Base-by-base conservation (phyloP, 2,329 filamentous ascomycete genomes). In the Cylindrodendrum hubeiense region DNA sequence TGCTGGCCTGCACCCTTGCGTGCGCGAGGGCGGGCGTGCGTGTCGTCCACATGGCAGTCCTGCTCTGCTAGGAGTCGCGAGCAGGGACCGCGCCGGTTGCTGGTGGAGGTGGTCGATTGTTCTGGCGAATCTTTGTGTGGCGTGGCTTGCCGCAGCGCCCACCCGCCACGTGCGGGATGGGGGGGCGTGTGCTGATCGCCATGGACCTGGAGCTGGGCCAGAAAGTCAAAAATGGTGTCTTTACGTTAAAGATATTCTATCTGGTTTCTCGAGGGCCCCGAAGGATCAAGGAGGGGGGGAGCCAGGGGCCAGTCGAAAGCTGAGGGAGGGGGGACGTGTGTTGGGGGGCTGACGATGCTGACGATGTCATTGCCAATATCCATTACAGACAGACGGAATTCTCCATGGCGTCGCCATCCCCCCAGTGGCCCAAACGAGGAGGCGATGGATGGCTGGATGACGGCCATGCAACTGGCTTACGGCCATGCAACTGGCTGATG, bases 161-260 rank as follows among this genome's bases (percentile, higher is more conserved):
- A 44, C 57, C 59, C 28, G 65, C 71, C 71, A 73, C 71, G 71
- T 73, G 71, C 71, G 19, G 22, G 43, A n/a, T 28, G 56, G 50
- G 67, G 43, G 70, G 70, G 70, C 41, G 51, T 66, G 63, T 57
- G 50, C 47, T 15, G 37, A 39, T 39, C 37, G 37, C 37, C 37
- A 39, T 39, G 37, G 37, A 37, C 5, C 34, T 15, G 34, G 34
- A 37, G 34, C 34, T 37, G 34, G 34, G 34, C 15, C n/a, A 8
- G 15, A 39, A 39, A 39, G 37, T 58, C 43, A 49, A 17, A 21
- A 13, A 10, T 39, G 39, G 51, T 44, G 22, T 33, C 44, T 50
- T 70, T 66, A 66, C 67, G 61, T 70, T 66, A 52, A 53, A 66
- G 65, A 57, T 66, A 70, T 60, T 22, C 15, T 19, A 34, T 34